phyloP scores from a whole-genome alignment of 768 basidiomycete species.

The Pleurotus eryngii region DNA sequence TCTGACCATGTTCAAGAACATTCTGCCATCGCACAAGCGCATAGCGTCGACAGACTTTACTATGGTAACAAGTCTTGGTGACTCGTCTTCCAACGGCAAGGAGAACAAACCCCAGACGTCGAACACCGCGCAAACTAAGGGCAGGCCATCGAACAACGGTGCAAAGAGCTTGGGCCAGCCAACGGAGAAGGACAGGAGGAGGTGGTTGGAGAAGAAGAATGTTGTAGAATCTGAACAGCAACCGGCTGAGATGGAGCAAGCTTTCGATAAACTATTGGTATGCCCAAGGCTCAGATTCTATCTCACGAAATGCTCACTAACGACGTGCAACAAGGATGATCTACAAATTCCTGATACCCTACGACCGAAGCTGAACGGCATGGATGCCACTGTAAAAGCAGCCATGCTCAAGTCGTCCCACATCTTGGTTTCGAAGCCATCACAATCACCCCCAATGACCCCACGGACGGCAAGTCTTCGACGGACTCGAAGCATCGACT shows the following conservation, averaged over 20 bases:
- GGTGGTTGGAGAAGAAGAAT: conserved; percentile 30
- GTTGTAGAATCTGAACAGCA: conserved; percentile 16
- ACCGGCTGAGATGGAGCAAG: conserved; percentile 50
- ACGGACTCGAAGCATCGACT: conserved; percentile 71
- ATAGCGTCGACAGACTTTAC: conserved; percentile 67
- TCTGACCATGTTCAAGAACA: conserved; percentile 73
- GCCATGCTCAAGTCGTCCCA: conserved; percentile 89
- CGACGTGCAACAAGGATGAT: conserved; percentile 57
- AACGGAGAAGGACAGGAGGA: conserved; percentile 42
- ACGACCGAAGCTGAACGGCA: conserved; percentile 72
- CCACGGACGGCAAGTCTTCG: conserved; percentile 53
- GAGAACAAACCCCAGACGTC: conserved; percentile 49
- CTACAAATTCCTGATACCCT: conserved; percentile 81
- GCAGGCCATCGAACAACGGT: conserved; percentile 15
- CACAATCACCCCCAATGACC: conserved; percentile 36
- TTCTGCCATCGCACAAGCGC: conserved; percentile 63
- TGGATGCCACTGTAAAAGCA: conserved; percentile 85
- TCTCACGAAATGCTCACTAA: conserved; percentile 6
- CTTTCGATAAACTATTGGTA: conserved; percentile 81
- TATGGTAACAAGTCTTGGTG: conserved; percentile 57
- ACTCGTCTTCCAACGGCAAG: conserved; percentile 50
- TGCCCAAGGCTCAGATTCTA: not conserved
- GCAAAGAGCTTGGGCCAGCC: conserved; percentile 30
- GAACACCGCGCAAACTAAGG: conserved; percentile 11
- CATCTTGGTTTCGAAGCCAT: conserved; percentile 45